Evolutionary conservation across 306 rosid species (phyloP).

Genomic region (Prunus kanzakura): DNA sequence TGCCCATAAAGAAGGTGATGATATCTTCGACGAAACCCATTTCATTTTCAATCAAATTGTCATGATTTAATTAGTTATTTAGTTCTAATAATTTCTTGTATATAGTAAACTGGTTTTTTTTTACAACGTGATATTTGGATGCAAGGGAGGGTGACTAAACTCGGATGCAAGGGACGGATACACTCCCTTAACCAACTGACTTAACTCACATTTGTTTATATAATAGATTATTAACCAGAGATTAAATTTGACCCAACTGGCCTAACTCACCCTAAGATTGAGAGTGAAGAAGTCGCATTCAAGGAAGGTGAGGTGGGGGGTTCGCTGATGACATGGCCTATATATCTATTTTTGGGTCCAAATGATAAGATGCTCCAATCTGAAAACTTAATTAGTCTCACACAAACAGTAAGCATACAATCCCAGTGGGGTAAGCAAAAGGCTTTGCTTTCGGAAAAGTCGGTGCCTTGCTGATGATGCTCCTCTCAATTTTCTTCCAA

Average conservation of each 20-base stretch:
- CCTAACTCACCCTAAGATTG: neutral
- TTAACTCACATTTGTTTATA: neutral
- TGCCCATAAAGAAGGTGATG: neutral
- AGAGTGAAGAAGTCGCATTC: neutral
- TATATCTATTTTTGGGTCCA: neutral
- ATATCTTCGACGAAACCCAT: neutral
- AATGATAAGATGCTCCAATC: conserved; percentile 2
- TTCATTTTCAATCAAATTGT: too few species aligned
- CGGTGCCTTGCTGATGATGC: conserved; percentile 27
- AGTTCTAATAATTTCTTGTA: too few species aligned
- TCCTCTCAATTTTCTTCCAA: conserved; percentile 12
- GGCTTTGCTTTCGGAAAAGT: conserved; percentile 32
- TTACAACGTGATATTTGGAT: too few species aligned
- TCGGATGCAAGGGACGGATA: accelerated
- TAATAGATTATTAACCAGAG: neutral
- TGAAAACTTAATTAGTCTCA: conserved; percentile 3
- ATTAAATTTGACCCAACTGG: neutral
- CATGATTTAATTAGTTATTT: too few species aligned
- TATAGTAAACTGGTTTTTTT: too few species aligned
- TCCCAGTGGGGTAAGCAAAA: conserved; percentile 30
- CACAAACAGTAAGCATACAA: conserved; percentile 10
- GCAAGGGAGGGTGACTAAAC: too few species aligned
- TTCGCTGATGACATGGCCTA: neutral
- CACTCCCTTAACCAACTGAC: too few species aligned
- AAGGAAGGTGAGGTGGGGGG: conserved; percentile 7